A percentile compares a stretch with the other conserved stretches of the same genome.
phyloP scores from a whole-genome alignment of 768 basidiomycete genomes.

The Termitomyces sp. region DNA sequence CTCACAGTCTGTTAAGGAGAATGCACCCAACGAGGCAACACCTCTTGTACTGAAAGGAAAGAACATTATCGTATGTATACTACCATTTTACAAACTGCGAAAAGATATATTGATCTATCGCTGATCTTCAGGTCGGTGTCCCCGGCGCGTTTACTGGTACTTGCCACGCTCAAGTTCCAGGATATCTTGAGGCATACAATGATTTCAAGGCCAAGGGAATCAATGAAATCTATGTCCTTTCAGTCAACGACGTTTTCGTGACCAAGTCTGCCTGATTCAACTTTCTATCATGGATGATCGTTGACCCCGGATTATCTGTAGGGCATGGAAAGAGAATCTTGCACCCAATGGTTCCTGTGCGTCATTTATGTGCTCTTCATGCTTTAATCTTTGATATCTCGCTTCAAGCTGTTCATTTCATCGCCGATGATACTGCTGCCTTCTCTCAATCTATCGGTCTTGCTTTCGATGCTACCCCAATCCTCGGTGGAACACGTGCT shows the following conservation, averaged over 20 bases:
- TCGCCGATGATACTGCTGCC: conserved; percentile 64
- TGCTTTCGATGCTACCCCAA: conserved; percentile 52
- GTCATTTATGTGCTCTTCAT: conserved; percentile 14
- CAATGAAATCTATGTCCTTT: conserved; percentile 63
- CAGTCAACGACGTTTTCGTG: conserved; percentile 79
- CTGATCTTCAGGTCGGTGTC: conserved; percentile 51
- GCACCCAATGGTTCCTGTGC: conserved; percentile 52
- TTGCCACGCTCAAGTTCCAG: conserved; percentile 58
- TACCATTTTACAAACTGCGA: too few relatives aligned
- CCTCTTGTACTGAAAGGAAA: conserved; percentile 50
- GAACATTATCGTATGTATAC: conserved; percentile 53
- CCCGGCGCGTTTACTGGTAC: conserved; percentile 76
- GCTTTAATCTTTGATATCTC: conserved; percentile 7
- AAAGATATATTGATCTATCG: neutral
- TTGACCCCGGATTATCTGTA: conserved; percentile 17
- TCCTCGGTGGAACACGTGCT: conserved; percentile 64
- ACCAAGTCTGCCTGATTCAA: conserved; percentile 36
- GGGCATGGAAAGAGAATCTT: conserved; percentile 65
- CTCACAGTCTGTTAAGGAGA: conserved; percentile 51
- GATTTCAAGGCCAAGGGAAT: conserved; percentile 77
- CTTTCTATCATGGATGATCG: conserved; percentile 3
- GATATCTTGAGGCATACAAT: conserved; percentile 61
- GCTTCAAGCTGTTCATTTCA: conserved; percentile 47
- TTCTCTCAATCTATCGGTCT: conserved; percentile 53
- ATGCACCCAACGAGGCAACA: conserved; percentile 36